Conservation (phyloP, 768 basidiomycete species). For the Melanogaster broomeanus region DNA sequence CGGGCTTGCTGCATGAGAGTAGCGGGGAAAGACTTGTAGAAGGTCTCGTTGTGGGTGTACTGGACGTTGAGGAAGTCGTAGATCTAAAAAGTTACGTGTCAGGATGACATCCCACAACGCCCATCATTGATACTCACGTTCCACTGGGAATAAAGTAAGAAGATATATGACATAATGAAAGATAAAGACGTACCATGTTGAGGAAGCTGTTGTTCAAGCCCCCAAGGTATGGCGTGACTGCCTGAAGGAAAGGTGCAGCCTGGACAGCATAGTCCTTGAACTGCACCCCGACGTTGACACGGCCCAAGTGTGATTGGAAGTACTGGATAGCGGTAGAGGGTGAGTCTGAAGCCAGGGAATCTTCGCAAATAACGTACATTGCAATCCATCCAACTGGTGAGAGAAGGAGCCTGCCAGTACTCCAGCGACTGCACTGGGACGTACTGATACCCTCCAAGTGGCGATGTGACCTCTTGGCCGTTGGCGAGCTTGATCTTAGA, state of each 20-base stretch:
- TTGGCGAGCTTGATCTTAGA: slow-evolving; percentile 74
- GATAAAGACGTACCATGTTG: slow-evolving; percentile 57
- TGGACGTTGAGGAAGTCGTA: slow-evolving; percentile 78
- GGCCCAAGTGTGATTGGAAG: slow-evolving; percentile 25
- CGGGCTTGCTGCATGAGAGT: slow-evolving; percentile 72
- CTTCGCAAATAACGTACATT: slow-evolving; percentile 31
- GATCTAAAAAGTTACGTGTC: slow-evolving; percentile 45
- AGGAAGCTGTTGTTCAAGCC: slow-evolving; percentile 62
- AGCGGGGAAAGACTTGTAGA: slow-evolving; percentile 68
- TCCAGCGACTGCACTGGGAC: slow-evolving; percentile 65
- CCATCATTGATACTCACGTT: slow-evolving; percentile 52
- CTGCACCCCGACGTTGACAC: slow-evolving; percentile 27
- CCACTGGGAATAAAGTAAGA: slow-evolving; percentile 48
- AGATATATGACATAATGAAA: neutral
- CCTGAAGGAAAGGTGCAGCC: slow-evolving; percentile 65
- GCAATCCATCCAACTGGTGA: slow-evolving; percentile 79
- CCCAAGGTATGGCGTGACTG: slow-evolving; percentile 66
- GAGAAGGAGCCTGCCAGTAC: slow-evolving; percentile 53
- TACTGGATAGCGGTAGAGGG: slow-evolving; percentile 16
- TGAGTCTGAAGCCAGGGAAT: neutral
- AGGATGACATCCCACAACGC: neutral
- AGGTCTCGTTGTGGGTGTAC: slow-evolving; percentile 79
- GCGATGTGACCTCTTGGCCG: slow-evolving; percentile 66
- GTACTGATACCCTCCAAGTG: slow-evolving; percentile 87
- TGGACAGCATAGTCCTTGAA: slow-evolving; percentile 58